A percentile compares a stretch with the other conserved stretches of the same genome.
These are phyloP conservation scores for Candida gorgasii DNA, from an alignment of 805 yeast species.

Conservation along the genomic window DNA sequence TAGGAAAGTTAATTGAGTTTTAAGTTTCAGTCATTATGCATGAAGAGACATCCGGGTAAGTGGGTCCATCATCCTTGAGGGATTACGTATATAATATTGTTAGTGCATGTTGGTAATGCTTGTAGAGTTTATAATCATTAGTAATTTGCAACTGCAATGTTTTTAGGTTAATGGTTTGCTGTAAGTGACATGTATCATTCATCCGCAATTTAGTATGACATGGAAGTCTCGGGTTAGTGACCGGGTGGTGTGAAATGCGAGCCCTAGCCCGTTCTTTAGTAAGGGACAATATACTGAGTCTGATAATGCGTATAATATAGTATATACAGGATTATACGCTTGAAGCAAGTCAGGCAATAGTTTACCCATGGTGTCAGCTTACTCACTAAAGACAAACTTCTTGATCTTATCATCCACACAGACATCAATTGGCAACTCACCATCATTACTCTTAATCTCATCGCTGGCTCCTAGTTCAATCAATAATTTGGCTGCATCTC, in stretches of 20 bases:
- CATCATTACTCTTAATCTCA: constrained; percentile 47
- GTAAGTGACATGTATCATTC: neutral
- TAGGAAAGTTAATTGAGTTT: constrained; percentile 5
- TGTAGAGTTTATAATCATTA: neutral
- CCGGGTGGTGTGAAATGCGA: neutral
- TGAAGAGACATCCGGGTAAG: constrained; percentile 3
- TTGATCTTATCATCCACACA: constrained; percentile 36
- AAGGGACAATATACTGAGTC: too few species aligned
- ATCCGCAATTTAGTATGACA: neutral
- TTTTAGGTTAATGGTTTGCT: neutral
- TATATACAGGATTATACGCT: constrained; percentile 1
- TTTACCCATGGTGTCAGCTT: too few species aligned
- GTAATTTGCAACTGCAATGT: neutral
- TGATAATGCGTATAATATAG: too few species aligned
- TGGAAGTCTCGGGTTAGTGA: neutral
- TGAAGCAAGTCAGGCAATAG: too few species aligned
- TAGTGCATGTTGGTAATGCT: too few species aligned
- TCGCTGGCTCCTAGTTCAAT: constrained; percentile 70
- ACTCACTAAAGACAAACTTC: constrained; percentile 18
- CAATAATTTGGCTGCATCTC: constrained; percentile 66
- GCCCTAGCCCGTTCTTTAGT: too few species aligned
- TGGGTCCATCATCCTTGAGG: neutral
- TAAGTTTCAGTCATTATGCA: constrained; percentile 5
- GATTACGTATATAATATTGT: neutral
- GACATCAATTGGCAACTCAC: constrained; percentile 42